These are phyloP conservation scores for Blastomyces emzantsi DNA, from an alignment of 2,329 filamentous ascomycete genomes.

Conservation along the genomic window DNA sequence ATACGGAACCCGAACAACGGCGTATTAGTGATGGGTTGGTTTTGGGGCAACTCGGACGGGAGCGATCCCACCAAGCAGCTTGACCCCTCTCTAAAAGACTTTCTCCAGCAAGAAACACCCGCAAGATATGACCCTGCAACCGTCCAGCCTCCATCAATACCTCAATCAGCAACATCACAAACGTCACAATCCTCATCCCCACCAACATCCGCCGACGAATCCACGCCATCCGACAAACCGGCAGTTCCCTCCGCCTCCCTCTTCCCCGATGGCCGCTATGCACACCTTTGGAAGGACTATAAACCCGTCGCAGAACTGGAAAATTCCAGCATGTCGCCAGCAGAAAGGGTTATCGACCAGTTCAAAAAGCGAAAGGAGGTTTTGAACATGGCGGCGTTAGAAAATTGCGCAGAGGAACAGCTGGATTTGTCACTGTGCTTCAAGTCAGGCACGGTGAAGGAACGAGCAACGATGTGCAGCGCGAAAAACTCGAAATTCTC, in stretches of 20 bases:
- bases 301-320: slow-evolving; percentile 62
- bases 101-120: slow-evolving; percentile 73
- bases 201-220: slow-evolving; percentile 10
- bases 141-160: slow-evolving; percentile 17
- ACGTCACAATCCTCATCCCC: slow-evolving; percentile 6
- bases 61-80: slow-evolving; percentile 60
- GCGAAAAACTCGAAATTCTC: slow-evolving; percentile 69
- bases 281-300: slow-evolving; percentile 91
- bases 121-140: slow-evolving; percentile 50
- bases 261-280: slow-evolving; percentile 63
- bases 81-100: slow-evolving; percentile 74
- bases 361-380: slow-evolving; percentile 73
- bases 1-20: background rate
- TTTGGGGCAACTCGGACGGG: slow-evolving; percentile 46
- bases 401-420: slow-evolving; percentile 89
- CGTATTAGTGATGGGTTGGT: slow-evolving; percentile 50
- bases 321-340: slow-evolving; percentile 63
- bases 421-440: slow-evolving; percentile 77
- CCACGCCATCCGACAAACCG: slow-evolving; percentile 25
- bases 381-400: slow-evolving; percentile 72
- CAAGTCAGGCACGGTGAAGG: slow-evolving; percentile 56
- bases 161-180: slow-evolving; percentile 17
- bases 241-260: slow-evolving; percentile 45
- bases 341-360: slow-evolving; percentile 71
- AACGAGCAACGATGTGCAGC: slow-evolving; percentile 67